Evolutionary conservation across 2,329 filamentous ascomycete genomes (phyloP).

Genomic region (Calonectria pseudoturangicola): DNA sequence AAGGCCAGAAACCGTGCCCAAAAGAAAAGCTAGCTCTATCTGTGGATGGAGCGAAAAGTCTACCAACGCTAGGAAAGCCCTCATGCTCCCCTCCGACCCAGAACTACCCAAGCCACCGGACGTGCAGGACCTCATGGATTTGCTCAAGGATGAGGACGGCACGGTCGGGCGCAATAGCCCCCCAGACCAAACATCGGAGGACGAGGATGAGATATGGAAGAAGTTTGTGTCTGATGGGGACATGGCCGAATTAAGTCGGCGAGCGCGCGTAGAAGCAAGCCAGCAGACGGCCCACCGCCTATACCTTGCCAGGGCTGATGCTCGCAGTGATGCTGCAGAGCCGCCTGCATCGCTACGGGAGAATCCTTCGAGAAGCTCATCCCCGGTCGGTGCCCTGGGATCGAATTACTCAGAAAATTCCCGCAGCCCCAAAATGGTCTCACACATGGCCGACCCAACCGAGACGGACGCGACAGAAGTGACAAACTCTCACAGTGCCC

Average conservation of each 20-base stretch:
- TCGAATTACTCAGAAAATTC: conserved; percentile 20
- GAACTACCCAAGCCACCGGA: conserved; percentile 34
- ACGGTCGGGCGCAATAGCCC: background rate
- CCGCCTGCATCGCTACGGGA: conserved; percentile 44
- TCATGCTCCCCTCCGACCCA: conserved; percentile 27
- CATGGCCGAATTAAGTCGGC: conserved; percentile 43
- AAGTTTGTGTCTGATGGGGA: conserved; percentile 55
- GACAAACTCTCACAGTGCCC: conserved; percentile 41
- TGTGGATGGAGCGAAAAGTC: conserved; percentile 18
- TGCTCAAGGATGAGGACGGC: conserved; percentile 44
- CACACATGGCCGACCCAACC: conserved; percentile 32
- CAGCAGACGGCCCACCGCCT: conserved; percentile 47
- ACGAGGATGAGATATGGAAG: conserved; percentile 56
- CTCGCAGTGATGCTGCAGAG: conserved; percentile 46
- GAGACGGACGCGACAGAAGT: conserved; percentile 34
- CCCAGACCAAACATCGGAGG: conserved; percentile 24
- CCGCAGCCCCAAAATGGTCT: conserved; percentile 12
- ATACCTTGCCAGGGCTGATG: conserved; percentile 25
- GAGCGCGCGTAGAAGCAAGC: conserved; percentile 48
- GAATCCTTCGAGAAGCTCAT: conserved; percentile 25
- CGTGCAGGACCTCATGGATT: conserved; percentile 48
- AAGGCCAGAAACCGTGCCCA: conserved; percentile 3
- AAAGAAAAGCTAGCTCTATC: conserved; percentile 10
- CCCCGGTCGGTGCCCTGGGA: background rate
- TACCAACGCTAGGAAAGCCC: conserved; percentile 21